A percentile compares a stretch with the other conserved stretches of the same genome.
These are phyloP conservation scores for Amanita pallidorosea DNA, from an alignment of 768 basidiomycete genomes.

Conservation along the genomic window DNA sequence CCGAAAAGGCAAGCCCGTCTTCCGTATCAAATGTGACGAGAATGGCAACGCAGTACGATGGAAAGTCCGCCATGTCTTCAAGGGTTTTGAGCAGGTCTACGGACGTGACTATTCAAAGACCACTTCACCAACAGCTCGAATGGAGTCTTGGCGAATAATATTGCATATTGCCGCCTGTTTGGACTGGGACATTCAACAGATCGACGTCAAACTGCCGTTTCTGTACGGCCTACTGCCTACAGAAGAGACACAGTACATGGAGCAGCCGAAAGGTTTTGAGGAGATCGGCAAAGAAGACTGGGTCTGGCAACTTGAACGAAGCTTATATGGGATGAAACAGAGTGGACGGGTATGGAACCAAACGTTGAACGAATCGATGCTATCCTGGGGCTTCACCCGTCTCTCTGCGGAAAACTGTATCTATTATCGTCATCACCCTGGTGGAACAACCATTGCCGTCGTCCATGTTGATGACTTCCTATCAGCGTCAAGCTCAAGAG, in stretches of 20 bases:
- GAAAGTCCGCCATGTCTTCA: conserved; percentile 30
- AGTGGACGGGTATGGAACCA: conserved; percentile 22
- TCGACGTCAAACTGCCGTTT: conserved; percentile 30
- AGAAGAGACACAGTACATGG: conserved; percentile 23
- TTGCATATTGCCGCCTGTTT: conserved; percentile 21
- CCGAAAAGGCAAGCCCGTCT: conserved; percentile 9
- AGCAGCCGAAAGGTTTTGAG: conserved; percentile 21
- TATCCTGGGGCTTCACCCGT: conserved; percentile 17
- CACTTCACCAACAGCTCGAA: conserved; percentile 26
- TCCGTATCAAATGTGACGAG: conserved; percentile 19
- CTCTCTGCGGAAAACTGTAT: conserved; percentile 5
- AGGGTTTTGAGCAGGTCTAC: conserved; percentile 28
- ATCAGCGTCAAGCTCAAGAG: neutral
- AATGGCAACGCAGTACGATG: conserved; percentile 15
- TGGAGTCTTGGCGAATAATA: conserved; percentile 26
- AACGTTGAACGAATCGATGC: conserved; percentile 17
- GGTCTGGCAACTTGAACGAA: conserved; percentile 10
- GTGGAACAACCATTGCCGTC: neutral
- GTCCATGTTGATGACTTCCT: neutral
- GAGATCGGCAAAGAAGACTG: conserved; percentile 11
- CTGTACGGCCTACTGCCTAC: conserved; percentile 20
- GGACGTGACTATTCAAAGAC: conserved; percentile 32
- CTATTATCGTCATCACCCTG: neutral
- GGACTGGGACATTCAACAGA: conserved; percentile 25
- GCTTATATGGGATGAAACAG: conserved; percentile 25